These are phyloP conservation scores for Geum urbanum DNA, from an alignment of 306 rosid species.

Conservation along the genomic window DNA sequence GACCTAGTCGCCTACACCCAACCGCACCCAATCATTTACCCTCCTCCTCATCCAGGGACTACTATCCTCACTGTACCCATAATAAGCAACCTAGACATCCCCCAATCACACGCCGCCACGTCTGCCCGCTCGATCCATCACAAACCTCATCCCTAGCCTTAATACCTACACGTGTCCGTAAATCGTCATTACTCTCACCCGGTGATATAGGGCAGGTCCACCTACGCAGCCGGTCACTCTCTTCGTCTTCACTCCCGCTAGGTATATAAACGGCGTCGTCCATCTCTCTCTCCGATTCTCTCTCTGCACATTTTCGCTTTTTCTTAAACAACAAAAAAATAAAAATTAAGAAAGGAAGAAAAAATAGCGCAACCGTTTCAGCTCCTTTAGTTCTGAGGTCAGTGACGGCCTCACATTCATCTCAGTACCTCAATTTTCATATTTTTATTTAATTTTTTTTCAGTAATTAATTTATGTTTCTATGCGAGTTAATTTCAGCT, in stretches of 20 bases:
- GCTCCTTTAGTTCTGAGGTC: slow-evolving; percentile 46
- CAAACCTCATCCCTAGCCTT: slow-evolving; percentile 21
- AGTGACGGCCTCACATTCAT: slow-evolving; percentile 36
- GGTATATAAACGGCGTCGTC: slow-evolving; percentile 27
- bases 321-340: not conserved
- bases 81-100: slow-evolving; percentile 8
- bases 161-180: slow-evolving; percentile 25
- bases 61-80: slow-evolving; percentile 16
- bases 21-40: not conserved
- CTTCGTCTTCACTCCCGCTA: slow-evolving; percentile 39
- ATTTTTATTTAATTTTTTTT: not conserved
- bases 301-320: slow-evolving; percentile 15
- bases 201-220: slow-evolving; percentile 22
- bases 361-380: slow-evolving; percentile 6
- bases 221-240: slow-evolving; percentile 40
- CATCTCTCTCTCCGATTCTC: not conserved
- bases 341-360: not conserved
- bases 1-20: not conserved
- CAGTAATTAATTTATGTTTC: not conserved
- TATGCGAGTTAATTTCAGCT: not conserved
- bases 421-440: not conserved
- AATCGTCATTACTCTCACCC: slow-evolving; percentile 28
- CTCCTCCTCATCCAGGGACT: not conserved
- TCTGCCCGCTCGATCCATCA: slow-evolving; percentile 28
- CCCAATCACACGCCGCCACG: slow-evolving; percentile 33